Percentiles rank a stretch among this genome's conserved stretches.
Conservation (phyloP, 2,329 filamentous ascomycete species). For the Mariannaea sp. region DNA sequence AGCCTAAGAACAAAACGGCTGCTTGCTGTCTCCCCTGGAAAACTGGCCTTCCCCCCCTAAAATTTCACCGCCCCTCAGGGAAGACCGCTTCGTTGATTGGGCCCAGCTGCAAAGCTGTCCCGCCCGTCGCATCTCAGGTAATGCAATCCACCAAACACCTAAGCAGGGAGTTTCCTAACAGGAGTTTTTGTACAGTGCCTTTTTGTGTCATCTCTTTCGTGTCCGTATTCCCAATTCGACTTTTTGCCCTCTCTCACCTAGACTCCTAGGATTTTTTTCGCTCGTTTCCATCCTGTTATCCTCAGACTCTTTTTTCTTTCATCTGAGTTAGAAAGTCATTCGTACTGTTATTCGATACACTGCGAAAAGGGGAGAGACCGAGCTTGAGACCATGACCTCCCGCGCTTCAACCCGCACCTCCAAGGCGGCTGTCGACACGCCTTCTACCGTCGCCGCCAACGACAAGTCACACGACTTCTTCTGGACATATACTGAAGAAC, state of each 20-base stretch:
- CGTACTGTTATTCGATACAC: too few relatives aligned
- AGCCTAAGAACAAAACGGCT: too few relatives aligned
- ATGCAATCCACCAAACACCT: too few relatives aligned
- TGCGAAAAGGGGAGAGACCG: neutral
- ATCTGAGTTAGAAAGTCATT: neutral
- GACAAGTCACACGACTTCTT: conserved; percentile 68
- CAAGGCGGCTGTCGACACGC: conserved; percentile 36
- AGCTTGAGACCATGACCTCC: conserved; percentile 33
- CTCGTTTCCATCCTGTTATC: neutral
- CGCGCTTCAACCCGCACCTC: conserved; percentile 44
- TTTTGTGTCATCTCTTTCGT: conserved; percentile 11
- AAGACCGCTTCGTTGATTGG: neutral
- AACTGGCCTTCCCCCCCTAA: too few relatives aligned
- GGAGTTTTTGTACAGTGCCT: conserved; percentile 35
- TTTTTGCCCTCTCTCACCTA: neutral
- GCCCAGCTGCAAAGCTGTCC: conserved; percentile 25
- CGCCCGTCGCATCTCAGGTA: too few relatives aligned
- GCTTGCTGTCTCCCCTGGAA: too few relatives aligned
- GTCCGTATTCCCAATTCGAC: conserved; percentile 10
- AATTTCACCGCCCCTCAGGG: neutral
- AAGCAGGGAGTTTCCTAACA: too few relatives aligned
- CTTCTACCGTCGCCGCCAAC: conserved; percentile 22
- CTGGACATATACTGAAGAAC: conserved; percentile 99
- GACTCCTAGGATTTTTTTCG: neutral
- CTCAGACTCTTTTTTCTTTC: neutral